Evolutionary conservation across 345 rosid genomes (phyloP), one percentile per base, ranked within the genome.

Genomic region (Lagerstroemia speciosa): DNA sequence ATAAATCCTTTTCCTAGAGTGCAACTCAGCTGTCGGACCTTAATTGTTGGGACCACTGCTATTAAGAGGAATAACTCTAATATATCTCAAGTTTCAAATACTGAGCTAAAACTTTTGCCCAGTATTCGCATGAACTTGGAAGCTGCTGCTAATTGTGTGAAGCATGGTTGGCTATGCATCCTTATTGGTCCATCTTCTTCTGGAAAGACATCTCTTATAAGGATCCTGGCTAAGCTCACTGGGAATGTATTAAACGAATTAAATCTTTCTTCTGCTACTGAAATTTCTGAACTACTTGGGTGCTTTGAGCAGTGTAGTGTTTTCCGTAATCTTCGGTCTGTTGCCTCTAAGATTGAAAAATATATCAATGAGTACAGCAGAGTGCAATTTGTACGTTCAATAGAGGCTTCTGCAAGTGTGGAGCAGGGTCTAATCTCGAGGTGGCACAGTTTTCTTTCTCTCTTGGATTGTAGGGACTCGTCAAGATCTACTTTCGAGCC

Each of bases 291-390:
- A 71, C 77, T 93, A 68, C 91, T 93, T 67, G 98, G 98, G 72
- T 83, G 94, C 83, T 93, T 93, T 79, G 98, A 93, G 87, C 98
- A 93, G 73, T 91, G 86, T 72, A 83, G 89, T 71, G 89, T 90
- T n/a, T 84, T 81, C 69, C 91, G 95, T 46, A 81, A 81, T 79
- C 80, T 91, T 74, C 83, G 90, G 43, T 68, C 65, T 37, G 84
- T 81, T 71, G 85, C 82, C 64, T 69, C 89, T 78, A 83, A 81
- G 78, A 83, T 91, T 80, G 84, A 82, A 82, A 78, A 69, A 46
- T 81, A 82, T 80, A 72, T 89, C 71, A 81, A 81, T 67, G 91
- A 89, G 73, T 89, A 86, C 73, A 78, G 84, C 88, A 83, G 82
- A 69, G 65, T 83, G 77, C 75, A 78, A 52, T 77, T 81, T 71